Percentiles rank a stretch among this genome's conserved stretches.
These are phyloP conservation scores for Alnus rubra DNA, from an alignment of 306 rosid species.

Conservation along the genomic window DNA sequence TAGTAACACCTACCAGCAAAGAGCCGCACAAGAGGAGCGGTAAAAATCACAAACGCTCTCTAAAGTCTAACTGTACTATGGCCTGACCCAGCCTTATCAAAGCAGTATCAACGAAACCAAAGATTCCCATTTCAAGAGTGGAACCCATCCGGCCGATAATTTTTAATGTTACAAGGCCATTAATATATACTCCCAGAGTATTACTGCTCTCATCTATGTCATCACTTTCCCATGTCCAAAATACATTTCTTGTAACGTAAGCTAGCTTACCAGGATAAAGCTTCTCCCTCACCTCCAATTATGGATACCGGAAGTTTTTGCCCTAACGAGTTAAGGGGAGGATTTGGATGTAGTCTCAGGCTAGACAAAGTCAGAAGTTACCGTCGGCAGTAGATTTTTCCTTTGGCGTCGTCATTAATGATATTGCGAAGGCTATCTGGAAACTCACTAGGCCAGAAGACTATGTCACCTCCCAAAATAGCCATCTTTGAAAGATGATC, in stretches of 20 bases:
- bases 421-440: slow-evolving; percentile 44
- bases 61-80: too few species aligned
- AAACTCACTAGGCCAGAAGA: slow-evolving; percentile 57
- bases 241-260: background rate
- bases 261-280: background rate
- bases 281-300: background rate
- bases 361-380: slow-evolving; percentile 19
- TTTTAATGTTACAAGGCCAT: background rate
- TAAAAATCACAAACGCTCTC: too few species aligned
- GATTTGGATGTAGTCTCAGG: background rate
- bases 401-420: slow-evolving; percentile 55
- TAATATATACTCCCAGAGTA: background rate
- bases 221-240: background rate
- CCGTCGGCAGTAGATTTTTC: slow-evolving; percentile 49
- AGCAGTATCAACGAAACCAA: too few species aligned
- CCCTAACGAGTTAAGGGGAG: background rate
- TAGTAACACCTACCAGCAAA: too few species aligned
- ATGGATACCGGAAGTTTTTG: background rate
- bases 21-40: too few species aligned
- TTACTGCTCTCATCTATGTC: background rate
- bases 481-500: slow-evolving; percentile 69
- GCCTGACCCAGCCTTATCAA: too few species aligned
- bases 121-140: too few species aligned
- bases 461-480: slow-evolving; percentile 38
- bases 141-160: background rate